Base-by-base conservation (phyloP, 495 filamentous ascomycete species). In the Aspergillus ellipticus region DNA sequence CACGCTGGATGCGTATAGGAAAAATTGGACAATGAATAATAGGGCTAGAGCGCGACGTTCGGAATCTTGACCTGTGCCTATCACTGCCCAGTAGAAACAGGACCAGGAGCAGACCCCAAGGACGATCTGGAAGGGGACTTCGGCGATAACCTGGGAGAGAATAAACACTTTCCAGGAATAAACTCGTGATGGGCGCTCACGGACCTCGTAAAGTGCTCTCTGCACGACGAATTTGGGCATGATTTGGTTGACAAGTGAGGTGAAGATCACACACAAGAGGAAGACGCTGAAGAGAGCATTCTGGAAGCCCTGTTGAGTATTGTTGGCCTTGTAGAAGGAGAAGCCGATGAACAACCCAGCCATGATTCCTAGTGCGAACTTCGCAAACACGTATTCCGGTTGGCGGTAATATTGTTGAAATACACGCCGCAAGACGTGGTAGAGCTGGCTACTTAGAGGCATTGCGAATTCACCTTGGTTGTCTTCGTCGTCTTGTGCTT, bases 201-300 rank as follows among this genome's bases (percentile, higher is more conserved):
- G 74, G 6, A 72, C 70, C 55, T 80, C 75, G 55, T 80, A 83
- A 0, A 83, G 62, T 4, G 73, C 63, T 9, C 80, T 71, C 42
- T 78, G 73, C 0, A 61, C 66, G 19, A 81, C 69, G 55, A 80
- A 82, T 26, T 69, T 67, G 4, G 77, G 78, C 72, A 78, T 77
- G 37, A 83, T 79, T 54, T 71, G 63, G 62, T 89, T 82, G 22
- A 86, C 82, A 15, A 91, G 74, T 35, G 86, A 82, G 58, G 79
- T 80, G 70, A 92, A 88, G 49, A 96, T 82, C 8, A 82, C 88
- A 51, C 88, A 76, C 6, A 96, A 70, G 62, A 92, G 80, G 77
- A 96, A 94, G 66, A 95, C 82, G 65, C 82, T 77, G 67, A 94
- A 94, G 56, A 94, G 82, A 57, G 87, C 83, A 62, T 92, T 90